These are phyloP conservation scores for Fimicolochytrium jonesii DNA, from an alignment of 192 early-diverging fungal genomes.

Conservation along the genomic window DNA sequence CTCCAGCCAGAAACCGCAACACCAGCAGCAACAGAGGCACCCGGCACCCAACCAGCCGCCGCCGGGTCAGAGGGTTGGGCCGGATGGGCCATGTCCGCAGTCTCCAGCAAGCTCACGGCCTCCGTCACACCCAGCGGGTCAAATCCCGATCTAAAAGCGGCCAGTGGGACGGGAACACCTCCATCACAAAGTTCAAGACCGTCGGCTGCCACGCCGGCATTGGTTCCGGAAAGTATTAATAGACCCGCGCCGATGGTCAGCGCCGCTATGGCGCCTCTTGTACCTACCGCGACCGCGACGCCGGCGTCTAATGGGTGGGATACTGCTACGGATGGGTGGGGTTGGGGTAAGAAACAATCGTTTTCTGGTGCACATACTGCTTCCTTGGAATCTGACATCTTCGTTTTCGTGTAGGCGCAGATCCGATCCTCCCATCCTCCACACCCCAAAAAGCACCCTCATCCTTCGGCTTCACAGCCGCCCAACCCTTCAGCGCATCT, in stretches of 20 bases:
- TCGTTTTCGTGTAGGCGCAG: no score
- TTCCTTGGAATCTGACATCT: not conserved
- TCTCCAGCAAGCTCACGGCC: slow-evolving; percentile 23
- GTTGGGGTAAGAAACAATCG: slow-evolving; percentile 11
- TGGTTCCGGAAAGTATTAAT: not conserved
- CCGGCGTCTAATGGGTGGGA: slow-evolving; percentile 15
- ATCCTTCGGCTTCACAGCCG: not conserved
- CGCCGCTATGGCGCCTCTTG: slow-evolving; percentile 5
- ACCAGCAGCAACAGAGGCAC: slow-evolving; percentile 28
- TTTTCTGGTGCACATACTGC: not conserved
- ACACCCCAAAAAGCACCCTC: no score
- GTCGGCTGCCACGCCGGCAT: not conserved
- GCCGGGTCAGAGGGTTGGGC: slow-evolving; percentile 67
- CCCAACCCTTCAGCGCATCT: not conserved
- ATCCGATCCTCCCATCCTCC: not conserved
- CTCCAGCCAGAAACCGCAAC: slow-evolving; percentile 18
- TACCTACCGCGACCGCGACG: no score
- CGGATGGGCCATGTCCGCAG: slow-evolving; percentile 79
- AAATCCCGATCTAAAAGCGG: not conserved
- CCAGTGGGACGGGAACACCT: not conserved
- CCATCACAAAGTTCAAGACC: not conserved
- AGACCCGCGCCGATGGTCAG: not conserved
- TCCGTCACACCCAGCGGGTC: not conserved
- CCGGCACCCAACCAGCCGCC: slow-evolving; percentile 12
- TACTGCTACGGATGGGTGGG: slow-evolving; percentile 15